Base-by-base conservation (phyloP, 495 filamentous ascomycete genomes). In the Lasiosphaeria hispida region DNA sequence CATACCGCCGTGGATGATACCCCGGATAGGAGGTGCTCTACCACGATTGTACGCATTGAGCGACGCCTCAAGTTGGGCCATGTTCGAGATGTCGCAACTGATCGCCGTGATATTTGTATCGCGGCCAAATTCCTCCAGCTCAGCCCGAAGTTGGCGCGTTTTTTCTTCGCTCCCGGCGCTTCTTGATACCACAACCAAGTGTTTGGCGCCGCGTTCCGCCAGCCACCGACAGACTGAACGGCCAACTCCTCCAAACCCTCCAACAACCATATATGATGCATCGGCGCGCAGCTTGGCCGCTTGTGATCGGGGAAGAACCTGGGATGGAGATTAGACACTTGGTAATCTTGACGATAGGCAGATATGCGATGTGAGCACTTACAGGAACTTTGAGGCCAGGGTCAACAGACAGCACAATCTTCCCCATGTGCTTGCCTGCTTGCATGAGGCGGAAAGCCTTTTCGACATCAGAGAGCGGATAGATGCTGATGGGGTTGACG, bases 191-290 rank as follows among this genome's bases (percentile, higher is more conserved):
- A 88, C 70, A 1, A 85, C 72, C 7, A 90, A 55, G 54, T 84
- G 67, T 17, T 69, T 71, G 8, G 85, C 87, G 5, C 85, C 85
- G 23, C 77, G 76, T 13, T 75, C 65, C 6, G 76, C 79, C 69
- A 89, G 73, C 82, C 82, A 87, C 2, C 66, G 73, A 6, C 82
- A 73, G 40, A 89, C 71, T 10, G 80, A 77, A 34, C 79, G 70
- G 4, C 87, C 85, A 11, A 90, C 75, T 10, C 85, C 86, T 4
- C 86, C 83, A 3, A 86, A 77, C 8, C 85, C 82, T 13, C 86
- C 84, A 35, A 83, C 76, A 3, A 89, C 71, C 10, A 89, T 63
- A 58, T 87, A 87, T 1, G 78, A 75, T 8, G 75, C 80, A 58
- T 83, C 69, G 1, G 68, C 43, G 13, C 65, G 63, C 3, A 80